phyloP scores from a whole-genome alignment of 2,329 filamentous ascomycete species.

The Diaporthe ilicicola region DNA sequence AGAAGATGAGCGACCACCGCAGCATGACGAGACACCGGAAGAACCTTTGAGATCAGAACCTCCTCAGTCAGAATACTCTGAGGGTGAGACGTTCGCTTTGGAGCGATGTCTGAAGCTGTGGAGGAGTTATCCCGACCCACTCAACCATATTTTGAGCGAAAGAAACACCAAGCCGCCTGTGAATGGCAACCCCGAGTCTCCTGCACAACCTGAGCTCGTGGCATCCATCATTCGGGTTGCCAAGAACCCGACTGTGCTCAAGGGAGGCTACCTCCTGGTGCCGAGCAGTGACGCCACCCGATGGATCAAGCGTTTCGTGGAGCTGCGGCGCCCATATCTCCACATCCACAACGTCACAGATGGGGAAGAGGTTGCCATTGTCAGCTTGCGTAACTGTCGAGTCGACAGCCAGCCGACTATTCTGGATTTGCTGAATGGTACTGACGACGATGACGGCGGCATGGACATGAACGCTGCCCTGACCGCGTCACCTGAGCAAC shows the following conservation, averaged over 20 bases:
- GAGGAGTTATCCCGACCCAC: conserved; percentile 66
- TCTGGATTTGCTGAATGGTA: conserved; percentile 72
- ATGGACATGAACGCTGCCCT: conserved; percentile 38
- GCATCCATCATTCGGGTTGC: conserved; percentile 80
- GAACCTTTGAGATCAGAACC: conserved; percentile 31
- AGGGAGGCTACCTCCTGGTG: conserved; percentile 87
- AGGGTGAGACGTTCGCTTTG: conserved; percentile 57
- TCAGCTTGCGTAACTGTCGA: conserved; percentile 88
- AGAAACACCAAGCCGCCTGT: conserved; percentile 74
- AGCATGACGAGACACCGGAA: conserved; percentile 39
- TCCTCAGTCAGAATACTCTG: conserved; percentile 52
- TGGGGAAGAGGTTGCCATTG: conserved; percentile 88
- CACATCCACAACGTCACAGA: conserved; percentile 87
- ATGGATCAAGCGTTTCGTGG: conserved; percentile 93
- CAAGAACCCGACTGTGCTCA: conserved; percentile 83
- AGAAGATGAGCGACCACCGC: conserved; percentile 34
- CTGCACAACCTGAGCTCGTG: conserved; percentile 69
- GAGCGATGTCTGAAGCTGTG: conserved; percentile 71
- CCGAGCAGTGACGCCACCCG: conserved; percentile 82
- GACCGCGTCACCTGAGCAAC: conserved; percentile 28
- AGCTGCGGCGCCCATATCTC: conserved; percentile 89
- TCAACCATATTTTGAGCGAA: conserved; percentile 63
- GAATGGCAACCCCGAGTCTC: conserved; percentile 63
- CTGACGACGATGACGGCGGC: conserved; percentile 34
- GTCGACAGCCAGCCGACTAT: conserved; percentile 93